Evolutionary conservation across 2,329 filamentous ascomycete species (phyloP), one percentile per base, ranked within the genome.

Genomic region (Colletotrichum sp.): DNA sequence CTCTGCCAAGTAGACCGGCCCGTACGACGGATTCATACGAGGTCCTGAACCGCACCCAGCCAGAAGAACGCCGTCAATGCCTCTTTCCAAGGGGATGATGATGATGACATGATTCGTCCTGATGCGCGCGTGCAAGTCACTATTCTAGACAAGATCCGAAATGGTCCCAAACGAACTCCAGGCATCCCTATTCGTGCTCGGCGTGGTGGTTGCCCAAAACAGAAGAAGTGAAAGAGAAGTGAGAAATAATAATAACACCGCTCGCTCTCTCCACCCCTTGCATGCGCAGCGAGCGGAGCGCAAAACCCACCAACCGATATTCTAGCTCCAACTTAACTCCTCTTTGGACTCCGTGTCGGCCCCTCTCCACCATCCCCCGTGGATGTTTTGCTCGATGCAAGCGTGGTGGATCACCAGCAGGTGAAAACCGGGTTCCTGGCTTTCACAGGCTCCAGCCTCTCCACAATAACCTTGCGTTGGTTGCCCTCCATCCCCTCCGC

Each of bases 351-450:
- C 73, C 70, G 64, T 68, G 30, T 30, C 44, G 44, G 15, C 26
- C 26, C 57, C 57, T 32, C 26, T 26, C 28, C 30, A 62, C 52
- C 28, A 62, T 30, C 59, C 63, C 36, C 64, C 69, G 28, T 64
- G 10, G n/a, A 55, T 63, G 62, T 67, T 67, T 68, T 68, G 57
- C 70, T 73, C 70, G 59, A 39, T 68, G 73, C 70, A 65, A 49
- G 34, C 59, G 34, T 12, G 21, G 70, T 68, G 70, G 70, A 69
- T 87, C 87, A 99, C 88, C 97, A 99, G 95, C 97, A 99, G 60
- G 95, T 98, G 85, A 99, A 99, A 36, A 99, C 96, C 3, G 97
- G 97, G 83, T 98, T 98, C 83, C 94, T 94, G 82, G 93, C 95
- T 89, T 99, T 99, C 77, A 99, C 97, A 76, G 96, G 95, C 88